These are phyloP conservation scores for Lactarius hatsudake DNA, from an alignment of 768 basidiomycete species.

Conservation along the genomic window DNA sequence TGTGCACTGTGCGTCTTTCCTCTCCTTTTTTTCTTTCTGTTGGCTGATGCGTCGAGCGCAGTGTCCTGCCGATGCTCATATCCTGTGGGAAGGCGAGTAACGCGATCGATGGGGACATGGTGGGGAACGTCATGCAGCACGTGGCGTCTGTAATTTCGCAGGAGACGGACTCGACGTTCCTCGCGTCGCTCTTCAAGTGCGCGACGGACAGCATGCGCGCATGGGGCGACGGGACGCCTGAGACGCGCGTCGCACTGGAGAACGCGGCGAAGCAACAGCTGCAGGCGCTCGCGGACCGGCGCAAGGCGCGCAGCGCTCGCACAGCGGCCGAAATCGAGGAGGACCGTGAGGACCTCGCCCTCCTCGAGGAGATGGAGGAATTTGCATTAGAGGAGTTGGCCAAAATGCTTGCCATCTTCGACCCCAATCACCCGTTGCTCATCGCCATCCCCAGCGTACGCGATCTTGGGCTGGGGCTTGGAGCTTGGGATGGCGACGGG, in stretches of 20 bases:
- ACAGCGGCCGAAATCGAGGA: constrained; percentile 39
- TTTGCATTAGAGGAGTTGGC: constrained; percentile 79
- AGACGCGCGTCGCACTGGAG: constrained; percentile 53
- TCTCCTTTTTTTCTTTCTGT: neutral
- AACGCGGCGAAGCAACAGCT: constrained; percentile 74
- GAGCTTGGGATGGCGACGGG: constrained; percentile 34
- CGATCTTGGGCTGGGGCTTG: constrained; percentile 54
- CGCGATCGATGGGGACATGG: constrained; percentile 37
- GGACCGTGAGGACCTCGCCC: constrained; percentile 65
- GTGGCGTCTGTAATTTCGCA: constrained; percentile 57
- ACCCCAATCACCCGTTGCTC: constrained; percentile 59
- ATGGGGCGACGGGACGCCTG: constrained; percentile 51
- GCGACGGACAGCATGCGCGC: constrained; percentile 60
- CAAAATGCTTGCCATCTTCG: constrained; percentile 55
- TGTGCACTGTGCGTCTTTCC: constrained; percentile 57
- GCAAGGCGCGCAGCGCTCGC: constrained; percentile 51
- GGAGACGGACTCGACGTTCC: constrained; percentile 74
- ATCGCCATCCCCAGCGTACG: constrained; percentile 70
- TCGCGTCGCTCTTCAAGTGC: constrained; percentile 72
- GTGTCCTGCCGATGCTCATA: constrained; percentile 70
- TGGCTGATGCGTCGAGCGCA: constrained; percentile 31
- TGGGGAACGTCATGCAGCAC: constrained; percentile 65
- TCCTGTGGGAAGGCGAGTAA: constrained; percentile 61
- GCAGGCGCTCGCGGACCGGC: constrained; percentile 62
- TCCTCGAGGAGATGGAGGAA: constrained; percentile 81